These are phyloP conservation scores for Candida sp. DNA, from an alignment of 1,139 yeast genomes.

Conservation along the genomic window DNA sequence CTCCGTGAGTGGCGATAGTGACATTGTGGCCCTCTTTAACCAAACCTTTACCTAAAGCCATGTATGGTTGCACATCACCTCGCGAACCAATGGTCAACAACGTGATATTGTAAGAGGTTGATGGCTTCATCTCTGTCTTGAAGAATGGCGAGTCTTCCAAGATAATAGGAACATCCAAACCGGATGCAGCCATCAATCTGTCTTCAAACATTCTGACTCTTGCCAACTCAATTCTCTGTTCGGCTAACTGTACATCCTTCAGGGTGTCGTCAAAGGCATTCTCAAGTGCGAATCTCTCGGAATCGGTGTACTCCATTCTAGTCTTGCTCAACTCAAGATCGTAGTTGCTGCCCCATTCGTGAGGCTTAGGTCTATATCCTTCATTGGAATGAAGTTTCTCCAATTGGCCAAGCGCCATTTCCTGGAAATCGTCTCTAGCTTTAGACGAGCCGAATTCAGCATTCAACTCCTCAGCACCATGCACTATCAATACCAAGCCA, in stretches of 20 bases:
- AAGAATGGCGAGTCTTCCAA: slow-evolving; percentile 66
- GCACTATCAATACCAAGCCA: slow-evolving; percentile 69
- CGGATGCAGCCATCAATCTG: slow-evolving; percentile 58
- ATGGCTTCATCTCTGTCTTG: slow-evolving; percentile 56
- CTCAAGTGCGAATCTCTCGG: slow-evolving; percentile 10
- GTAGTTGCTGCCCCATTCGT: slow-evolving; percentile 32
- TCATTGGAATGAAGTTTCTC: slow-evolving; percentile 41
- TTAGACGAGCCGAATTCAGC: slow-evolving; percentile 74
- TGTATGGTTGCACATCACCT: slow-evolving; percentile 97
- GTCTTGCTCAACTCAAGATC: slow-evolving; percentile 21
- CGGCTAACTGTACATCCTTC: slow-evolving; percentile 19
- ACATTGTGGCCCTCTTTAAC: slow-evolving; percentile 81
- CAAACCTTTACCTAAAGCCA: slow-evolving; percentile 84
- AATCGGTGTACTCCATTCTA: slow-evolving; percentile 17
- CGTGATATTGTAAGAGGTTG: slow-evolving; percentile 61
- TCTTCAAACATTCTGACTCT: slow-evolving; percentile 67
- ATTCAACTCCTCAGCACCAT: slow-evolving; percentile 76
- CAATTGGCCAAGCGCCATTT: slow-evolving; percentile 53
- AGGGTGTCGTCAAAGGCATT: neutral
- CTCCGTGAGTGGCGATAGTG: slow-evolving; percentile 84
- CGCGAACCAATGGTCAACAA: slow-evolving; percentile 90
- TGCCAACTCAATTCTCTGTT: slow-evolving; percentile 44
- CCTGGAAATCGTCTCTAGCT: slow-evolving; percentile 76
- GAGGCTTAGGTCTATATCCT: slow-evolving; percentile 27
- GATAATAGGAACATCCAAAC: slow-evolving; percentile 67